Evolutionary conservation across 2,329 filamentous ascomycete genomes (phyloP), one percentile per base, ranked within the genome.

Genomic region (Trichoderma pleuroti): DNA sequence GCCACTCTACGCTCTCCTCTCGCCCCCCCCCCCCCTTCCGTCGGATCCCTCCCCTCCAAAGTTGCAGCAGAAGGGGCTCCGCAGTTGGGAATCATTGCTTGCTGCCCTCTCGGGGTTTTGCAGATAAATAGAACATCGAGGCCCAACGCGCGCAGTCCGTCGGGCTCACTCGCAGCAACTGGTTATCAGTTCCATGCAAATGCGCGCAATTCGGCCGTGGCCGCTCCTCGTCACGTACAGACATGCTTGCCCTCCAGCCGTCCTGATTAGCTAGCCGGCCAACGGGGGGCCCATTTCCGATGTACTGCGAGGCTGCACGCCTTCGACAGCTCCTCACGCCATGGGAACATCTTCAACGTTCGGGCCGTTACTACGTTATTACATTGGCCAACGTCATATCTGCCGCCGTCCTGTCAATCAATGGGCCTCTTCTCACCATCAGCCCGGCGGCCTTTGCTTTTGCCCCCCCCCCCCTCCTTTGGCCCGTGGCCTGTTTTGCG

Each of bases 11-110:
- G n/a, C n/a, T 28, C 26, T 28, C 26, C 5, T 26, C 26, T 30
- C 52, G 8, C 28, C 30, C 8, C 26, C 16, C 26, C 2, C 18
- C 54, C 16, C 18, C 62, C 12, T 32, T 32, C 28, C 63, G 63
- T 65, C n/a, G 65, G 65, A 60, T 49, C 30, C 30, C 65, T 11
- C 28, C 12, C 7, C 26, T 5, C 56, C 26, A 28, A 12, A 24
- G 56, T 36, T 49, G 56, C 66, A 49, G 52, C n/a, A 60, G 42
- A 34, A 61, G 24, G 18, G 65, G 65, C 67, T 70, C 67, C 67
- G 67, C 67, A 70, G 59, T 70, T 70, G 67, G 67, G 59, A 63
- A 36, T 56, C 67, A 70, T 6, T 70, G 67, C 67, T 70, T 70
- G 57, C 18, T 49, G 59, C n/a, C 30, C 30, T 54, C 34, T 21